Conservation (phyloP, 2,329 filamentous ascomycete species). For the Fulvia fulva region DNA sequence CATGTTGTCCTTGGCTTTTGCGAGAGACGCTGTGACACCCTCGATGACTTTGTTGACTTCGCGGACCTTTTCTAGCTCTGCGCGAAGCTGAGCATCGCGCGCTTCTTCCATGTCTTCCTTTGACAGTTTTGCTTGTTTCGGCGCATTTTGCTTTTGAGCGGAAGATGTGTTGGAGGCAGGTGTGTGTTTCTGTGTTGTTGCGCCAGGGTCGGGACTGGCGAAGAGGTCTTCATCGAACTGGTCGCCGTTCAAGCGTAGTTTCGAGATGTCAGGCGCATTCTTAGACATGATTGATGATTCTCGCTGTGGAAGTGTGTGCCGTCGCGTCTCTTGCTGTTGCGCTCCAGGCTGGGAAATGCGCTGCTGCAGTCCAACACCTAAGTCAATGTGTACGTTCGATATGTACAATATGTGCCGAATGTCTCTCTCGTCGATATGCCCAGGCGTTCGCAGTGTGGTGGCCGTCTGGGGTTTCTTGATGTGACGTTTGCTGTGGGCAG, state of each 20-base stretch:
- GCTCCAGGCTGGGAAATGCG: neutral
- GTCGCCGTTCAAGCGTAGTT: slow-evolving; percentile 48
- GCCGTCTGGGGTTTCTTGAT: slow-evolving; percentile 11
- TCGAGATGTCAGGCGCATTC: slow-evolving; percentile 28
- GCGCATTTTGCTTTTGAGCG: slow-evolving; percentile 39
- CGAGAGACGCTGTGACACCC: slow-evolving; percentile 66
- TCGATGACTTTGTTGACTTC: slow-evolving; percentile 88
- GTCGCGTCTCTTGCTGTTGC: neutral
- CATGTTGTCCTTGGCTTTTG: slow-evolving; percentile 74
- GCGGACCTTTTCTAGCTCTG: slow-evolving; percentile 76
- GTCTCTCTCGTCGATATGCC: slow-evolving; percentile 5
- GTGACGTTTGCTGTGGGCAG: slow-evolving; percentile 15
- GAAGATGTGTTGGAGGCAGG: slow-evolving; percentile 27
- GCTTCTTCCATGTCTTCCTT: slow-evolving; percentile 52
- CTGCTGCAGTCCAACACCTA: neutral
- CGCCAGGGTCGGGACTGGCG: slow-evolving; percentile 49
- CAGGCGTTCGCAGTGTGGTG: slow-evolving; percentile 15
- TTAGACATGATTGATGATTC: slow-evolving; percentile 26
- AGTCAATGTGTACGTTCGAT: neutral
- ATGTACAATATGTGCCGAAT: slow-evolving; percentile 16
- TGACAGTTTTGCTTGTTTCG: slow-evolving; percentile 33
- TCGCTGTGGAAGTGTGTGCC: neutral
- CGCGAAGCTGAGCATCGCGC: slow-evolving; percentile 69
- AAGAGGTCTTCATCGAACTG: slow-evolving; percentile 52
- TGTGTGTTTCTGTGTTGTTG: slow-evolving; percentile 30